Evolutionary conservation across 2,329 filamentous ascomycete species (phyloP).

Genomic region (Dactylellina sp.): DNA sequence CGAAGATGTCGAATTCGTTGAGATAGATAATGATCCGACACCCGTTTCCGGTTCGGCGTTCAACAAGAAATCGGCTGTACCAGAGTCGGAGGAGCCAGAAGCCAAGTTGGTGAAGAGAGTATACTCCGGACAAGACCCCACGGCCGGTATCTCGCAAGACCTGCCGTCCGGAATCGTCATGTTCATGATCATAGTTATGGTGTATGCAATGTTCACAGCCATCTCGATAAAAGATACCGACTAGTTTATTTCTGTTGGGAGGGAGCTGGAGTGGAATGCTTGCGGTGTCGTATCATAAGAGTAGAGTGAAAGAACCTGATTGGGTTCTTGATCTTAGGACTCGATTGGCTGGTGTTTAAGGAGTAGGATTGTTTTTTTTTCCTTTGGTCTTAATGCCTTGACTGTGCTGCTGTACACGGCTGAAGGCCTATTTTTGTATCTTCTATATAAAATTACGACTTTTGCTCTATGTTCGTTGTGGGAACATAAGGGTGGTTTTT

Average conservation of each 20-base stretch:
- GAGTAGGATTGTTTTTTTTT: slow-evolving; percentile 14
- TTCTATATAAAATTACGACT: slow-evolving; percentile 21
- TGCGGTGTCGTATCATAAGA: not conserved
- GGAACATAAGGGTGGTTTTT: slow-evolving; percentile 9
- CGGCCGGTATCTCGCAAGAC: slow-evolving; percentile 44
- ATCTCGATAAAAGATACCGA: slow-evolving; percentile 53
- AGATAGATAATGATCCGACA: slow-evolving; percentile 27
- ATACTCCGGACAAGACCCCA: slow-evolving; percentile 26
- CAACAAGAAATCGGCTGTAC: slow-evolving; percentile 40
- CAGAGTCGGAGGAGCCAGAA: slow-evolving; percentile 30
- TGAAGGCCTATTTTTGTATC: slow-evolving; percentile 34
- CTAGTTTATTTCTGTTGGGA: slow-evolving; percentile 7
- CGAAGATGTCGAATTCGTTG: slow-evolving; percentile 1
- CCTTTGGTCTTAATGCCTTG: slow-evolving; percentile 8
- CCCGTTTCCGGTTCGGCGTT: slow-evolving; percentile 45
- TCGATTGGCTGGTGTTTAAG: slow-evolving; percentile 28
- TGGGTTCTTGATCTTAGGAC: slow-evolving; percentile 8
- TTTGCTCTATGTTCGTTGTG: slow-evolving; percentile 15
- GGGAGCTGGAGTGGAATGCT: not conserved
- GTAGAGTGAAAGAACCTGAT: slow-evolving; percentile 1
- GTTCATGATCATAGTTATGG: slow-evolving; percentile 53
- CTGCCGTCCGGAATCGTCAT: slow-evolving; percentile 47
- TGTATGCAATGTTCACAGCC: slow-evolving; percentile 52
- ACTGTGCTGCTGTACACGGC: slow-evolving; percentile 17
- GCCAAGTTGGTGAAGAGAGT: slow-evolving; percentile 16